These are phyloP conservation scores for Malbranchea zuffiana DNA, from an alignment of 2,329 filamentous ascomycete genomes.

Conservation along the genomic window DNA sequence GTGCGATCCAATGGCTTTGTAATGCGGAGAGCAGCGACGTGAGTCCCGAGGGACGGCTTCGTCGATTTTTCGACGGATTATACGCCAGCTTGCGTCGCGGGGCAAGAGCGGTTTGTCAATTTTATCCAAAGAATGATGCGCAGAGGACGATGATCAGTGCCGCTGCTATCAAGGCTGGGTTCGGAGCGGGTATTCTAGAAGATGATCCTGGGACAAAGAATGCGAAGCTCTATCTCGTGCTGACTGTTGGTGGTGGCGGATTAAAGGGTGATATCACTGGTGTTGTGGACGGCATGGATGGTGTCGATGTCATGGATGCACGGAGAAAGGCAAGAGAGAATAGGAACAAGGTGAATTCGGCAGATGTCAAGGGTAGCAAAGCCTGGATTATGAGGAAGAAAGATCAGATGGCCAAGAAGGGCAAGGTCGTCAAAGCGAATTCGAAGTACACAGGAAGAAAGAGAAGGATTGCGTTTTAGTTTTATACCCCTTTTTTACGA, in stretches of 20 bases:
- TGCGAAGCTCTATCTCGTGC: slow-evolving; percentile 86
- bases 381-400: slow-evolving; percentile 54
- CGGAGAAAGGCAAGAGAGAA: slow-evolving; percentile 40
- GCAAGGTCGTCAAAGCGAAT: slow-evolving; percentile 81
- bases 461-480: slow-evolving; percentile 64
- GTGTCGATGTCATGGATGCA: slow-evolving; percentile 68
- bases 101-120: slow-evolving; percentile 86
- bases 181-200: slow-evolving; percentile 86
- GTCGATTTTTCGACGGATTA: slow-evolving; percentile 82
- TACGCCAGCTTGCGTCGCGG: slow-evolving; percentile 77
- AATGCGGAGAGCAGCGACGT: slow-evolving; percentile 87
- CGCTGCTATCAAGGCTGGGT: slow-evolving; percentile 85
- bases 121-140: slow-evolving; percentile 91
- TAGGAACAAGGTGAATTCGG: slow-evolving; percentile 41
- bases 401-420: slow-evolving; percentile 85
- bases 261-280: slow-evolving; percentile 67
- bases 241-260: slow-evolving; percentile 72
- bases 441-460: slow-evolving; percentile 93
- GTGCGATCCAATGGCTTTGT: slow-evolving; percentile 96
- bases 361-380: slow-evolving; percentile 39
- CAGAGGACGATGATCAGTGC: slow-evolving; percentile 86
- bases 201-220: slow-evolving; percentile 96
- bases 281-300: slow-evolving; percentile 79
- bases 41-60: slow-evolving; percentile 63
- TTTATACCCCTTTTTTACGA: not conserved